Evolutionary conservation across 352 stramenopile species (phyloP), one percentile per base, ranked within the genome.

Genomic region (Globisporangium viniferum): DNA sequence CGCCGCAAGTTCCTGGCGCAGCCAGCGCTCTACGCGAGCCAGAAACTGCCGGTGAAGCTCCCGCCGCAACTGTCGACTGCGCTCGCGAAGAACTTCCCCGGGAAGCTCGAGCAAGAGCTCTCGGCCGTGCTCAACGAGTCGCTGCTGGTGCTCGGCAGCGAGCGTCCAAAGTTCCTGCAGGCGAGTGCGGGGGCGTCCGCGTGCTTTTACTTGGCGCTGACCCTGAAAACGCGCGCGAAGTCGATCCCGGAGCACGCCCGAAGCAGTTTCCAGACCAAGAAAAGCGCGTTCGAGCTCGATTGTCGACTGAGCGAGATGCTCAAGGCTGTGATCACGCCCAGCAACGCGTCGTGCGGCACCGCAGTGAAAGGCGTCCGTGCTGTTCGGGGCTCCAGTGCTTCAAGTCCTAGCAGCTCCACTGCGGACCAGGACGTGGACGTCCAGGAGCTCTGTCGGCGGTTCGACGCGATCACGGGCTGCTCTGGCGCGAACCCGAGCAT

Each of bases 51-150:
- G 5, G 76, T 87, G 6, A 91, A 91, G 67, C 72, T 93, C 24
- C 85, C 83, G 29, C 85, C 83, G 1, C 76, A 90, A 39, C 67
- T 93, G 6, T 69, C 69, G 18, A 46, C 53, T 0, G 51, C 70
- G 2, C 62, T 91, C 1, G 65, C 72, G 18, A 87, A 84, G 55
- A 86, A 77, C 51, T 88, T 81, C 35, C 79, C 80, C 0, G 81
- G 83, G 0, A 77, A 81, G 33, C 58, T 90, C 55, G 85, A 93
- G 67, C 85, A 93, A 46, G 75, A 88, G 41, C 69, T 93, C 22
- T 76, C 80, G 10, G 71, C 76, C 1, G 74, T 85, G 15, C 74
- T 93, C 6, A 89, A 91, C 51, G 81, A 90, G 57, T 75, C 83
- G 1, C 70, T 93, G 51, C 66, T 93, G 36, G 54, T 71, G 33